These are phyloP conservation scores for Boechera retrofracta DNA, from an alignment of 345 rosid genomes.

Conservation along the genomic window DNA sequence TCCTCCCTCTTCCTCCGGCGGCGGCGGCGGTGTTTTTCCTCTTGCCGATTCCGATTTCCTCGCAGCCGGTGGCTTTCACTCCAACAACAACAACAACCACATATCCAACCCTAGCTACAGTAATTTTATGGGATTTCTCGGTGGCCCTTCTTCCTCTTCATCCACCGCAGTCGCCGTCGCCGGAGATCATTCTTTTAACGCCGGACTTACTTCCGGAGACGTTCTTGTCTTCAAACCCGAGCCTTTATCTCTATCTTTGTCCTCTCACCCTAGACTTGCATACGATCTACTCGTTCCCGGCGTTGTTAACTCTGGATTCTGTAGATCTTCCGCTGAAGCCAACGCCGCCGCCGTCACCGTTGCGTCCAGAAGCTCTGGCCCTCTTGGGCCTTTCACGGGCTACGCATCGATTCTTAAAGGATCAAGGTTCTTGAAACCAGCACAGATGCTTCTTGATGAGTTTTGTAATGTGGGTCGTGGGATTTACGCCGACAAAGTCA, in stretches of 20 bases:
- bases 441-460: constrained; percentile 83
- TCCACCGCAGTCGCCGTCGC: constrained; percentile 37
- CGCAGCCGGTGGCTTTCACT: constrained; percentile 55
- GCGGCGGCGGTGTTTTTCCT: constrained; percentile 52
- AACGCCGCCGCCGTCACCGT: constrained; percentile 47
- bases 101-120: constrained; percentile 56
- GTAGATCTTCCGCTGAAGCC: constrained; percentile 38
- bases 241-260: constrained; percentile 69
- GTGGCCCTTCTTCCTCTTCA: constrained; percentile 44
- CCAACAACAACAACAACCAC: constrained; percentile 54
- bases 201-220: constrained; percentile 49
- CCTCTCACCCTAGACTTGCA: constrained; percentile 53
- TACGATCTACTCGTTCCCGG: constrained; percentile 40
- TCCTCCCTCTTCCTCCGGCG: constrained; percentile 29
- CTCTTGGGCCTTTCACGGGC: constrained; percentile 70
- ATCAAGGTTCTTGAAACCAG: constrained; percentile 87
- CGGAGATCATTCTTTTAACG: constrained; percentile 48
- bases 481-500: constrained; percentile 52
- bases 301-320: constrained; percentile 34
- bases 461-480: constrained; percentile 70
- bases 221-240: constrained; percentile 62
- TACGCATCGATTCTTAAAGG: constrained; percentile 79
- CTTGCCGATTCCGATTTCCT: constrained; percentile 61
- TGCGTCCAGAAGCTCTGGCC: constrained; percentile 59
- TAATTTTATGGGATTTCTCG: constrained; percentile 54